Percentiles rank a stretch among this genome's conserved stretches.
These are phyloP conservation scores for Trifolium fragiferum DNA, from an alignment of 306 rosid genomes.

Conservation along the genomic window DNA sequence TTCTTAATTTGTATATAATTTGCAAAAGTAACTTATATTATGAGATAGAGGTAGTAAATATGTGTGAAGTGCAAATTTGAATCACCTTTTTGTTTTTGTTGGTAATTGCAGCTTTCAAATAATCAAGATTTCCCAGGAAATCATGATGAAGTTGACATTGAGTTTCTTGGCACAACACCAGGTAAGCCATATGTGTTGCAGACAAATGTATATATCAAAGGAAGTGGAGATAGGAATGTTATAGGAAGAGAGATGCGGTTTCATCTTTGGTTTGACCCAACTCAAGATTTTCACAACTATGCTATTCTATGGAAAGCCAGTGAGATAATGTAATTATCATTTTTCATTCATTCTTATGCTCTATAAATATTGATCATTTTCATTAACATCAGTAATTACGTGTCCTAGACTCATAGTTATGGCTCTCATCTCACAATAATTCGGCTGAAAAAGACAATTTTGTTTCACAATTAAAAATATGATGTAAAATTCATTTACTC, in stretches of 20 bases:
- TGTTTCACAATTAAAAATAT: not conserved
- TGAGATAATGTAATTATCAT: slow-evolving; percentile 73
- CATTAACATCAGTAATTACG: not conserved
- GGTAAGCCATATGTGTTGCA: slow-evolving; percentile 89
- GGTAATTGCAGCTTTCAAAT: slow-evolving; percentile 76
- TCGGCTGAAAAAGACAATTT: not conserved
- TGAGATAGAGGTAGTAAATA: not conserved
- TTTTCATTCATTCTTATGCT: not conserved
- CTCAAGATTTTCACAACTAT: slow-evolving; percentile 85
- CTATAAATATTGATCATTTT: slow-evolving; percentile 5
- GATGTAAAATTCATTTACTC: not conserved
- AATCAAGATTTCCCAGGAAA: slow-evolving; percentile 77
- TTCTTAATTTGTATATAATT: too few species aligned
- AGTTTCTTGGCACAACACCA: slow-evolving; percentile 85
- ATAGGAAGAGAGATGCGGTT: slow-evolving; percentile 84
- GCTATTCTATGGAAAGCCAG: slow-evolving; percentile 78
- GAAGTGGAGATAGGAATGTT: slow-evolving; percentile 85
- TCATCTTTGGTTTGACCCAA: slow-evolving; percentile 98
- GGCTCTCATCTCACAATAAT: not conserved
- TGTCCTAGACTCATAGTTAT: not conserved
- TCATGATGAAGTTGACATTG: slow-evolving; percentile 95
- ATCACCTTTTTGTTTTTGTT: not conserved
- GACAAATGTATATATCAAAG: slow-evolving; percentile 85
- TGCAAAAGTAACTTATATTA: not conserved
- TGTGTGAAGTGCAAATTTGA: slow-evolving; percentile 12